phyloP scores from a whole-genome alignment of 78 protist genomes.

The Dictyostelium brefeldianum region DNA sequence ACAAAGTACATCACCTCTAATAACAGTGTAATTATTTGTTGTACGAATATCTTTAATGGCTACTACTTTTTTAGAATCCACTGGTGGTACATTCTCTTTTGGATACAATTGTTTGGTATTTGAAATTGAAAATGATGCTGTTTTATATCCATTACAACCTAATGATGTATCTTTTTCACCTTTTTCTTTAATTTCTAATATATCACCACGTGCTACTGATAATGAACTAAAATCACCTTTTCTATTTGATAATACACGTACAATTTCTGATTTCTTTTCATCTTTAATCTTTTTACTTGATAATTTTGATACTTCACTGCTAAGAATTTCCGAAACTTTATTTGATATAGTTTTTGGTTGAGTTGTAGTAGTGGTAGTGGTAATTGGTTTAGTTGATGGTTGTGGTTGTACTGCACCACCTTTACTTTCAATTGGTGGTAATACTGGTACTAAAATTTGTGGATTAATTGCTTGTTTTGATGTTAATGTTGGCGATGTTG shows the following conservation, averaged over 20 bases:
- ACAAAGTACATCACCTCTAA: conserved; percentile 56
- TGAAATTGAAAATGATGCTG: conserved; percentile 4
- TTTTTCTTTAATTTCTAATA: conserved; percentile 39
- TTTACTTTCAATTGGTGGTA: background rate
- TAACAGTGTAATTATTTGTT: conserved; percentile 24
- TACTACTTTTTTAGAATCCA: conserved; percentile 19
- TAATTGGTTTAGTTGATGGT: background rate
- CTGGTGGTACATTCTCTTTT: conserved; percentile 15
- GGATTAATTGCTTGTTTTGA: background rate
- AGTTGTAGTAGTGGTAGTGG: background rate
- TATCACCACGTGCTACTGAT: conserved; percentile 40
- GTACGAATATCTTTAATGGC: conserved; percentile 40
- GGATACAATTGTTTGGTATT: conserved; percentile 48
- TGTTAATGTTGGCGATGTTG: conserved; percentile 8
- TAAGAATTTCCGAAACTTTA: background rate
- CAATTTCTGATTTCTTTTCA: conserved; percentile 20
- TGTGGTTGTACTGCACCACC: background rate
- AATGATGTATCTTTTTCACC: conserved; percentile 36
- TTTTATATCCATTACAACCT: conserved; percentile 60
- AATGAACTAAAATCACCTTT: conserved; percentile 46
- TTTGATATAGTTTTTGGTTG: background rate
- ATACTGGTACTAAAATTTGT: background rate
- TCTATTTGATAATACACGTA: conserved; percentile 31
- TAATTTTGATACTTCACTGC: background rate
- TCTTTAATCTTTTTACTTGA: conserved; percentile 12